Percentiles rank a stretch among this genome's conserved stretches.
These are phyloP conservation scores for Plasmodium gallinaceum DNA, from an alignment of 169 alveolate species.

Conservation along the genomic window DNA sequence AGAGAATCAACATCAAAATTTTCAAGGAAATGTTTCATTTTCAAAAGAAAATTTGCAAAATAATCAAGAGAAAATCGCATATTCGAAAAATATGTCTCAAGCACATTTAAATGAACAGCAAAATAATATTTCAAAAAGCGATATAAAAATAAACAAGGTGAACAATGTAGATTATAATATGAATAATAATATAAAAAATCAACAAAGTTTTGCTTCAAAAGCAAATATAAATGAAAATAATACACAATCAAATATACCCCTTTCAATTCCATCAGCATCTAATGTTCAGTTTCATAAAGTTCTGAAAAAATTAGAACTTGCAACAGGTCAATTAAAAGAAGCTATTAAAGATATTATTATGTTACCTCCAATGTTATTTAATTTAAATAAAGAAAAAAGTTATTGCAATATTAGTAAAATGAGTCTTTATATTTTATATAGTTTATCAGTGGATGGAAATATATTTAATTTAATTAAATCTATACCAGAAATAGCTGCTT, in stretches of 20 bases:
- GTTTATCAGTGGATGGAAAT: constrained; percentile 70
- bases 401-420: constrained; percentile 42
- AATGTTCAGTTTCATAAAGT: constrained; percentile 52
- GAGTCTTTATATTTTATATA: constrained; percentile 66
- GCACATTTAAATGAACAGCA: constrained; percentile 1
- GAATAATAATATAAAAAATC: constrained; percentile 15
- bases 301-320: constrained; percentile 66
- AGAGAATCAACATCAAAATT: not conserved
- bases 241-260: not conserved
- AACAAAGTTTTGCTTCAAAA: not conserved
- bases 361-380: constrained; percentile 74
- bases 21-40: constrained; percentile 1
- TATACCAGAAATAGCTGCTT: constrained; percentile 69
- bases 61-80: constrained; percentile 13
- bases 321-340: constrained; percentile 71
- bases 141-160: not conserved
- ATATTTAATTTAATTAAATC: constrained; percentile 71
- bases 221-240: constrained; percentile 12
- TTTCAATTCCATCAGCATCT: not conserved
- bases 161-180: constrained; percentile 7
- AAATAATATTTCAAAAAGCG: constrained; percentile 12
- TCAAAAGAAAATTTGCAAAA: constrained; percentile 16
- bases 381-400: constrained; percentile 46
- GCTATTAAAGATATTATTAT: constrained; percentile 64
- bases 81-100: constrained; percentile 5